Percentiles rank a stretch among this genome's conserved stretches.
Evolutionary conservation across 768 basidiomycete genomes (phyloP).

Genomic region (Lentinula edodes): DNA sequence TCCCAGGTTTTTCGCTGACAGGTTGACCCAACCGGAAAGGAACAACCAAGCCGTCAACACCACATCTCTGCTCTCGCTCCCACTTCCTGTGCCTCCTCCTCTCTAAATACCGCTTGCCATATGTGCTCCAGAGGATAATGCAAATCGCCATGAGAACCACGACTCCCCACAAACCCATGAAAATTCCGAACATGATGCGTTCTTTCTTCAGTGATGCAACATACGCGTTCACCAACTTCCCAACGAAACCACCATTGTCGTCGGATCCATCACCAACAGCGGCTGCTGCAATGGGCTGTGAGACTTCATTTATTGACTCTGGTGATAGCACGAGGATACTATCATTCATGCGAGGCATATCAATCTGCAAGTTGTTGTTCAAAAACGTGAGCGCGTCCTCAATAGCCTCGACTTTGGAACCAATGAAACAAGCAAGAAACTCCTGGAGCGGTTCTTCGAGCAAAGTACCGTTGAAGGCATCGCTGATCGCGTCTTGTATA

Average conservation of each 20-base stretch:
- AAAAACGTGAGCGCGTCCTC: slow-evolving; percentile 89
- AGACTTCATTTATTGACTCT: slow-evolving; percentile 62
- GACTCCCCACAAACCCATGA: slow-evolving; percentile 77
- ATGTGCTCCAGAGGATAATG: slow-evolving; percentile 71
- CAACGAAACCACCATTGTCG: slow-evolving; percentile 59
- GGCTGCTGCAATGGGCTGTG: slow-evolving; percentile 76
- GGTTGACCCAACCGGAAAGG: slow-evolving; percentile 21
- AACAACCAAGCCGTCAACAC: slow-evolving; percentile 38
- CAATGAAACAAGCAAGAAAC: slow-evolving; percentile 86
- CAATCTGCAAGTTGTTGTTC: slow-evolving; percentile 77
- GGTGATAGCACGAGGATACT: slow-evolving; percentile 75
- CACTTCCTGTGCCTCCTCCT: slow-evolving; percentile 43
- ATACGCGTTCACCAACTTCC: slow-evolving; percentile 69
- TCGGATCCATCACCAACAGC: slow-evolving; percentile 59
- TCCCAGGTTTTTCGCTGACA: slow-evolving; percentile 15
- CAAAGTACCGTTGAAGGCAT: slow-evolving; percentile 80
- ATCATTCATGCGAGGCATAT: slow-evolving; percentile 75
- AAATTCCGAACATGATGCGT: slow-evolving; percentile 76
- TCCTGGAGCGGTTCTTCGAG: slow-evolving; percentile 78
- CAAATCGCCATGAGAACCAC: slow-evolving; percentile 77
- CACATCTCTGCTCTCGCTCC: slow-evolving; percentile 45
- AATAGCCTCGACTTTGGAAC: slow-evolving; percentile 83
- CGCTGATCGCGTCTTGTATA: slow-evolving; percentile 70
- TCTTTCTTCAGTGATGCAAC: slow-evolving; percentile 71
- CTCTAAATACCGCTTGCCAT: slow-evolving; percentile 43